Evolutionary conservation across 73 alveolate genomes (phyloP).

Genomic region (Tetrahymena thermophila): DNA sequence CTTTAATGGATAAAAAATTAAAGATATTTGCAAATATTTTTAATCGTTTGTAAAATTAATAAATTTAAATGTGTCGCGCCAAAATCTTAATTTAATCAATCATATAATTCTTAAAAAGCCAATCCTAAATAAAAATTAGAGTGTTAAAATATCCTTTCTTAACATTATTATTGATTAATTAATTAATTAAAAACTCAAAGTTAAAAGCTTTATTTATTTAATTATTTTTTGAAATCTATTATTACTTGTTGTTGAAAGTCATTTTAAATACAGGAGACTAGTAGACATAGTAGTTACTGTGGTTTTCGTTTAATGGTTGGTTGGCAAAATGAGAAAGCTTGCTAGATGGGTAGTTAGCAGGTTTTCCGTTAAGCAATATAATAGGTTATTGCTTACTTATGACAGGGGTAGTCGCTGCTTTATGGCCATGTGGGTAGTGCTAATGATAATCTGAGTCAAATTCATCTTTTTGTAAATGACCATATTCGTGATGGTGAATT

Average conservation of each 20-base stretch:
- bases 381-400: neutral
- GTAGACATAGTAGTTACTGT: neutral
- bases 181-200: neutral
- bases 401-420: neutral
- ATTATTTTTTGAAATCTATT: neutral
- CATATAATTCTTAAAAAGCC: neutral
- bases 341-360: neutral
- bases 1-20: neutral
- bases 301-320: neutral
- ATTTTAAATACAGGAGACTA: neutral
- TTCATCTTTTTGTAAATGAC: neutral
- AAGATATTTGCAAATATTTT: neutral
- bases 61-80: neutral
- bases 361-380: neutral
- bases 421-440: neutral
- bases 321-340: neutral
- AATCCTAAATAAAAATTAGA: neutral
- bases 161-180: neutral
- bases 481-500: neutral
- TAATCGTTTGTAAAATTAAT: neutral
- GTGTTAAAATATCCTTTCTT: neutral
- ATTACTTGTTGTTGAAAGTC: neutral
- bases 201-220: neutral
- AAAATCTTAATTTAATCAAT: too few species aligned
- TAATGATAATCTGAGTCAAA: neutral